These are phyloP conservation scores for Pharnaceum exiguum DNA, from an alignment of 148 eudicot species.

Conservation along the genomic window DNA sequence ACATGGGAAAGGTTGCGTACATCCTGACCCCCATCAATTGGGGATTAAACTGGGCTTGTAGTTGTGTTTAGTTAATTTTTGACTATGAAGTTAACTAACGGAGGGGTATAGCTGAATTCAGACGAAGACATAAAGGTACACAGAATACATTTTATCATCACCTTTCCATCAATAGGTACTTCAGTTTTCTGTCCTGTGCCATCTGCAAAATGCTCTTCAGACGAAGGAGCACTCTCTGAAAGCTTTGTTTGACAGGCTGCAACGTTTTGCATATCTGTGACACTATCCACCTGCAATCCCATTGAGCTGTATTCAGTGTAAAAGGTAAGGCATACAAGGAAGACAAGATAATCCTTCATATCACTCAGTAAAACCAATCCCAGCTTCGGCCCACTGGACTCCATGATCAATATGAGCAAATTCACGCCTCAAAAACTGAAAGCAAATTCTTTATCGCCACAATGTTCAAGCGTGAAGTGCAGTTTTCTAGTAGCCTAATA, in stretches of 20 bases:
- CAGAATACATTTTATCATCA: conserved; percentile 27
- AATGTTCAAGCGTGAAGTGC: background rate
- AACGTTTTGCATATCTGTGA: conserved; percentile 34
- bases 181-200: conserved; percentile 21
- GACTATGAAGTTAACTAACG: too few species aligned
- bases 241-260: conserved; percentile 5
- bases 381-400: background rate
- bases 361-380: background rate
- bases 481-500: background rate
- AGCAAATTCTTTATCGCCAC: background rate
- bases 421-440: background rate
- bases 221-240: conserved; percentile 18
- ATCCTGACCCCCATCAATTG: too few species aligned
- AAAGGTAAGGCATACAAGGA: background rate
- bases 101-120: too few species aligned
- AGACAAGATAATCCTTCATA: background rate
- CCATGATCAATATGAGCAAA: background rate
- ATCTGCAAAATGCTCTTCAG: conserved; percentile 25
- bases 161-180: conserved; percentile 20
- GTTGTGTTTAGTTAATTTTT: too few species aligned
- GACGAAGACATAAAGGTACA: too few species aligned
- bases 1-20: too few species aligned
- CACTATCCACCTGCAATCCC: conserved; percentile 57
- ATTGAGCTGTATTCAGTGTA: conserved; percentile 1
- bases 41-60: too few species aligned